Evolutionary conservation across 345 rosid genomes (phyloP), one percentile per base, ranked within the genome.

Genomic region (Pugionium dolabratum): DNA sequence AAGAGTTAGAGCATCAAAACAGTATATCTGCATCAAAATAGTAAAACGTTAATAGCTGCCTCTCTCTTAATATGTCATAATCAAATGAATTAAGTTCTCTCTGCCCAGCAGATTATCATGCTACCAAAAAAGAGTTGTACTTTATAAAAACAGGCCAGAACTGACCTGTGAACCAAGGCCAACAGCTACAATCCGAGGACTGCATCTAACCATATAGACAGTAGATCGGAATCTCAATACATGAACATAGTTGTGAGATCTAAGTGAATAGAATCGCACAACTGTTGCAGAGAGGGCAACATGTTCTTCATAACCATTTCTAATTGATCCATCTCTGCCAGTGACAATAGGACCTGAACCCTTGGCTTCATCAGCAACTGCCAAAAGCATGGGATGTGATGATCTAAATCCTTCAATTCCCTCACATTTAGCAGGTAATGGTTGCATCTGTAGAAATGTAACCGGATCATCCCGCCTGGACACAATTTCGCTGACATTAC

Each of bases 1-100:
- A 32, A 94, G 97, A 29, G 97, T 90, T 25, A 88, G 81, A 29
- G 99, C 90, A 69, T 94, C 97, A 67, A 88, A 88, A 83, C 99
- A 94, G 75, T 90, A 90, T 78, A 94, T 84, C 99, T 94, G 95
- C 83, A 81, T 68, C 43, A 58, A 63, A 64, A 40, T 7, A 49
- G 26, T 54, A 49, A 37, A 41, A 3, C 60, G 34, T 64, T 28
- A 65, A 37, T 41, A 57, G 8, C 29, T 4, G 43, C 11, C 32
- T 8, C 6, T 31, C 27, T 37, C 8, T 18, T 18, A 33, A 35
- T 6, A 18, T 32, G 9, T 7, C 41, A 56, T 2, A 41, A 39
- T 4, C 6, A 58, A 6, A 41, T 27, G 36, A 59, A 40, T 8
- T 59, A 27, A 41, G 41, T 27, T 59, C 8, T 59, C 18, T 18